These are phyloP conservation scores for Pythium oligandrum DNA, from an alignment of 352 stramenopile species.

Conservation along the genomic window DNA sequence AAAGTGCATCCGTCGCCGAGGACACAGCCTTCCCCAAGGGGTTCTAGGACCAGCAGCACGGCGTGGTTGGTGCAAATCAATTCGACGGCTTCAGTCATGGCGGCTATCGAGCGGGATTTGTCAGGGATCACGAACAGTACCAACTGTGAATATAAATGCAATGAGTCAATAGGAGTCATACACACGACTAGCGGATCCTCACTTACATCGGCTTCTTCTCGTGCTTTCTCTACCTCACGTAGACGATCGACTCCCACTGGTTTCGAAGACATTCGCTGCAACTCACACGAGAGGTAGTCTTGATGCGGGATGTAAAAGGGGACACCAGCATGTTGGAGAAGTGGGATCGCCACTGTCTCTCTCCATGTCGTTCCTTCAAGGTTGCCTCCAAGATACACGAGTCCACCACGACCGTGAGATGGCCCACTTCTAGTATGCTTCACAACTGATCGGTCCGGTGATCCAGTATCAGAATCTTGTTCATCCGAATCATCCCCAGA, in stretches of 20 bases:
- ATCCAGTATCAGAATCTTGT: slow-evolving; percentile 1
- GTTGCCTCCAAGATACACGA: slow-evolving; percentile 75
- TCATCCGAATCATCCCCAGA: slow-evolving; percentile 20
- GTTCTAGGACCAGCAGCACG: slow-evolving; percentile 76
- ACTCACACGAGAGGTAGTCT: slow-evolving; percentile 64
- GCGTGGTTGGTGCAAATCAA: slow-evolving; percentile 64
- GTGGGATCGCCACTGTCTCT: slow-evolving; percentile 63
- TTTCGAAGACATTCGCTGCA: slow-evolving; percentile 34
- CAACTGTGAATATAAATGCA: slow-evolving; percentile 21
- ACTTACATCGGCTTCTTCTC: slow-evolving; percentile 56
- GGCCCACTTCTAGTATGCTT: slow-evolving; percentile 38
- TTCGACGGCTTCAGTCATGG: slow-evolving; percentile 80
- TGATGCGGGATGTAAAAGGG: slow-evolving; percentile 71
- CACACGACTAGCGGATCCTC: not conserved
- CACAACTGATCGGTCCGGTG: slow-evolving; percentile 25
- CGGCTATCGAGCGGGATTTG: slow-evolving; percentile 66
- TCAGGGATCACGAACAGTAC: slow-evolving; percentile 81
- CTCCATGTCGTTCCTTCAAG: slow-evolving; percentile 69
- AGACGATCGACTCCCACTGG: slow-evolving; percentile 33
- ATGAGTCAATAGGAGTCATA: not conserved
- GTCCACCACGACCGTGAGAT: slow-evolving; percentile 43
- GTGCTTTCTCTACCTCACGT: slow-evolving; percentile 54
- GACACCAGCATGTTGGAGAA: slow-evolving; percentile 65
- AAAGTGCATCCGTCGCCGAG: slow-evolving; percentile 44
- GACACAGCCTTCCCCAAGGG: slow-evolving; percentile 54